Base-by-base conservation (phyloP, 805 yeast species). In the Candida chilensis region DNA sequence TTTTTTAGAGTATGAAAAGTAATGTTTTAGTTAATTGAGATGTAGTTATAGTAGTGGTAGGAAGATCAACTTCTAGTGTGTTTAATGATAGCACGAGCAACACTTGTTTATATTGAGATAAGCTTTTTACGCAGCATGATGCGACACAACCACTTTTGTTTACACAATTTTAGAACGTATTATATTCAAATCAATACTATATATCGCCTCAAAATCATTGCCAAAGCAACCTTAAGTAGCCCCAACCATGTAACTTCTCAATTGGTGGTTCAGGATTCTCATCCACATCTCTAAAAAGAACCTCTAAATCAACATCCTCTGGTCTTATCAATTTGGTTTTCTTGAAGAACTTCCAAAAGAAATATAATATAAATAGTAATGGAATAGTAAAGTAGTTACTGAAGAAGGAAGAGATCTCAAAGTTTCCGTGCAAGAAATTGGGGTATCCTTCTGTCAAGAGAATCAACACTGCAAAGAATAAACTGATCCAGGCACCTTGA, bases 251-350 rank as follows among this genome's bases (percentile, higher is more conserved):
- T 28, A 43, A 37, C 18, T 35, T 39, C 12, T 33, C 39, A 27
- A 34, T 30, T 1, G 45, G 42, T 7, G 53, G 54, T 30, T 51
- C 57, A 10, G 57, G 54, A 20, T 41, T 38, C 17, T 38, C 38
- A 24, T 40, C 44, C 3, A 33, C 28, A 16, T 33, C 33, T 16
- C 27, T 19, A 12, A 33, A 33, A 17, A 33, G 21, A 6, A 29
- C 1, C 27, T 32, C 28, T 15, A 70, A 52, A 45, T 69, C 71
- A 27, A 60, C 64, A 33, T 69, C 62, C 11, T 39, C 32, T 6
- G 69, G 51, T 26, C 41, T 44, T 38, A 59, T 41, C 28, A 51
- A 37, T 30, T 38, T 51, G 4, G 62, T 54, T 28, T 35, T 43
- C 40, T 52, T 54, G 37, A 41, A 34, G 15, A 54, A 13, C 29